These are phyloP conservation scores for Rhynchosporium agropyri DNA, from an alignment of 2,329 filamentous ascomycete genomes.

Conservation along the genomic window DNA sequence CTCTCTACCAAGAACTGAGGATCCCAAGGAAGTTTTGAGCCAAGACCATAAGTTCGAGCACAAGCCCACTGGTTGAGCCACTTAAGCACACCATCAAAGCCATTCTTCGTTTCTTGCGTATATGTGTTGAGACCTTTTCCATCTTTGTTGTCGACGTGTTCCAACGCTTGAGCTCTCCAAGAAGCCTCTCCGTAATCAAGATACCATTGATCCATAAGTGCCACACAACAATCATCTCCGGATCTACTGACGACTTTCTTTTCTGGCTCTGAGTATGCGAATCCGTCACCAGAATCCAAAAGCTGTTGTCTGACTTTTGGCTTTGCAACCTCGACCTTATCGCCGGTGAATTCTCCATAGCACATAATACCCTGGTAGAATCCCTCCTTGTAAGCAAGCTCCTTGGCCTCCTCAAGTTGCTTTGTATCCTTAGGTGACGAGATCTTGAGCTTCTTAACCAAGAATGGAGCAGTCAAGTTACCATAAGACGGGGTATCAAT, in stretches of 20 bases:
- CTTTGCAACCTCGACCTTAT: slow-evolving; percentile 85
- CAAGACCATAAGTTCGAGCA: slow-evolving; percentile 86
- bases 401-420: slow-evolving; percentile 90
- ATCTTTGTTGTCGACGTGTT: slow-evolving; percentile 69
- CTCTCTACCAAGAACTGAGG: slow-evolving; percentile 87
- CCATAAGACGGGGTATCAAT: slow-evolving; percentile 88
- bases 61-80: slow-evolving; percentile 98
- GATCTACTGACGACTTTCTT: slow-evolving; percentile 85
- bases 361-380: slow-evolving; percentile 95
- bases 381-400: slow-evolving; percentile 94
- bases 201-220: slow-evolving; percentile 96
- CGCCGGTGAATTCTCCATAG: slow-evolving; percentile 83
- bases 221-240: slow-evolving; percentile 90
- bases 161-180: slow-evolving; percentile 77
- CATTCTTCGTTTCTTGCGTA: slow-evolving; percentile 73
- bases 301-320: slow-evolving; percentile 79
- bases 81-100: slow-evolving; percentile 81
- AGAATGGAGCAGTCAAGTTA: slow-evolving; percentile 76
- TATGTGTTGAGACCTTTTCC: slow-evolving; percentile 77
- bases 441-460: slow-evolving; percentile 95
- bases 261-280: slow-evolving; percentile 92
- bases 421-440: slow-evolving; percentile 93
- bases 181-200: slow-evolving; percentile 91
- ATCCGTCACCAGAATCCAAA: slow-evolving; percentile 76
- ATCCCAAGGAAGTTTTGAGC: slow-evolving; percentile 95